Evolutionary conservation across 2,329 filamentous ascomycete genomes (phyloP), one percentile per base, ranked within the genome.

Genomic region (Hypoxylon sp.): DNA sequence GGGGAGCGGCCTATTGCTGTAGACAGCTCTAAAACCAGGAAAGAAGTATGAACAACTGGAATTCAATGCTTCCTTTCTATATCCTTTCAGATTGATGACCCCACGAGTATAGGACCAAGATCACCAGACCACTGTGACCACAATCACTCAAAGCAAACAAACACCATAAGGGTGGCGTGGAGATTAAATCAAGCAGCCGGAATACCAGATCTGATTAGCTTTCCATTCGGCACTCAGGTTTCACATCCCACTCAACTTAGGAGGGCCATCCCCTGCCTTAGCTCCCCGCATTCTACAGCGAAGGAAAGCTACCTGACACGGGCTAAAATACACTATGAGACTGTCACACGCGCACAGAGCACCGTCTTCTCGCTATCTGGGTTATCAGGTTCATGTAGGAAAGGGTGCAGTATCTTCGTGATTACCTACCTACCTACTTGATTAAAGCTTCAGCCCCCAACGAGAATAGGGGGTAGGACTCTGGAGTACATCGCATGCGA

Each of bases 201-300:
- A 13, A 22, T 3, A 20, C 30, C 42, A 44, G 10, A 27, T 13
- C 17, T 35, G n/a, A 2, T 44, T 44, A 11, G 7, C 3, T 13
- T 17, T 33, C 17, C 30, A 25, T 20, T 2, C 30, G 4, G 17
- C 14, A 25, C 30, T 53, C 14, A 46, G 27, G 40, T 57, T 30
- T 57, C 27, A 44, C 54, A 33, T 44, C 37, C 37, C 40, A n/a
- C 31, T 20, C 11, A 53, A 11, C 49, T 53, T 22, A 14, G 27
- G 8, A 44, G 25, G 25, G 40, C 25, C 27, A 10, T 33, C 4
- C 2, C 48, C 27, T 50, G 27, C 48, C 25, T 50, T n/a, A 6
- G n/a, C 40, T 46, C 54, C 25, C 40, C 40, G 20, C 54, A 31
- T 57, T 57, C 54, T 57, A 20, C n/a, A 46, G 13, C 54, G 40